Conservation (phyloP, 805 yeast species). For the Candida yuanshanica region DNA sequence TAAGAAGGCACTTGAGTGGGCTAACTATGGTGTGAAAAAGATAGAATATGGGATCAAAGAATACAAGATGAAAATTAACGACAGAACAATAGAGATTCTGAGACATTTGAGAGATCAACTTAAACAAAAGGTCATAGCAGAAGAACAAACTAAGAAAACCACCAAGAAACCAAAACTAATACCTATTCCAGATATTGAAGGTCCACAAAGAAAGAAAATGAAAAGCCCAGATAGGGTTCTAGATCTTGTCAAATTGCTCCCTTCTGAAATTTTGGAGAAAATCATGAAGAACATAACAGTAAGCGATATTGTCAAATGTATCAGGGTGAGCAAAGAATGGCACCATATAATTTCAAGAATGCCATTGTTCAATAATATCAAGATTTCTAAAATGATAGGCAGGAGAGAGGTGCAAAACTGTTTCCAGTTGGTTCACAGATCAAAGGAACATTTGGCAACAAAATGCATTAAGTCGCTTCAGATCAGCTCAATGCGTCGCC, state of each 20-base stretch:
- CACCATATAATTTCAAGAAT: slow-evolving; percentile 6
- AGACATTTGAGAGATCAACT: slow-evolving; percentile 3
- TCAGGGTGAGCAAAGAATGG: slow-evolving; percentile 16
- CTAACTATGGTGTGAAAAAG: slow-evolving; percentile 8
- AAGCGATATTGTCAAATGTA: slow-evolving; percentile 4
- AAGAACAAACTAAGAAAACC: not conserved
- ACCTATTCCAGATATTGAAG: slow-evolving; percentile 4
- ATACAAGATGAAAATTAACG: slow-evolving; percentile 8
- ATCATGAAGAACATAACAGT: slow-evolving; percentile 3
- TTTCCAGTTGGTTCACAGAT: slow-evolving; percentile 8
- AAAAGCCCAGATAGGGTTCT: not conserved
- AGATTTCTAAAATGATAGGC: slow-evolving; percentile 7
- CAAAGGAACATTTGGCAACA: slow-evolving; percentile 3
- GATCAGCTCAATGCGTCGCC: slow-evolving; percentile 12
- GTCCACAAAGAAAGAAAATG: not conserved
- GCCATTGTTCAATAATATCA: slow-evolving; percentile 14
- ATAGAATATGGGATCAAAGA: slow-evolving; percentile 5
- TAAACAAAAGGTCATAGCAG: not conserved
- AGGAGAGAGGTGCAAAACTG: slow-evolving; percentile 15
- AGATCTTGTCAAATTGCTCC: slow-evolving; percentile 6
- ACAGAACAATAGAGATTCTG: slow-evolving; percentile 8
- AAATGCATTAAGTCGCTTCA: slow-evolving; percentile 8
- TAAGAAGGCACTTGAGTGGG: slow-evolving; percentile 7
- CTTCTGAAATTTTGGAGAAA: slow-evolving; percentile 9
- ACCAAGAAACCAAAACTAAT: slow-evolving; percentile 4